Evolutionary conservation across 1,284 basidiomycete genomes (phyloP).

Genomic region (Rhodotorula sp.): DNA sequence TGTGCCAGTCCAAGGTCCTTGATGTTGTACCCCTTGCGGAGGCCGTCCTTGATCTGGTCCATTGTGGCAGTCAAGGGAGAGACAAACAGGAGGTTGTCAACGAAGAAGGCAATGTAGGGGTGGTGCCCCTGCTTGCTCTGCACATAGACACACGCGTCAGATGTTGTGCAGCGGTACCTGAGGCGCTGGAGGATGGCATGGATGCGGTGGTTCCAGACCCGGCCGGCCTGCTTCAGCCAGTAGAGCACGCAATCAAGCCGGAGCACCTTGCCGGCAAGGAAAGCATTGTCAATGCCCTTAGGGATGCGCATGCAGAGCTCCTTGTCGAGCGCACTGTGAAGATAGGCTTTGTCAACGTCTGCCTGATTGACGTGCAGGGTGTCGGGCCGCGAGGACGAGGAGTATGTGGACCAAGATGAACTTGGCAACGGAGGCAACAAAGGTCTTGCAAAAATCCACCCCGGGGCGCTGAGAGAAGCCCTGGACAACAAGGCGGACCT

Average conservation of each 20-base stretch:
- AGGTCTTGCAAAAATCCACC: conserved; percentile 56
- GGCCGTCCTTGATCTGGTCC: conserved; percentile 41
- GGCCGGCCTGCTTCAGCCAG: conserved; percentile 53
- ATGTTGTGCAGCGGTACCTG: conserved; percentile 41
- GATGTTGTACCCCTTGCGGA: conserved; percentile 36
- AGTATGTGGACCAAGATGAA: conserved; percentile 50
- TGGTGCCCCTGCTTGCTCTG: background rate
- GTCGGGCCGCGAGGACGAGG: conserved; percentile 51
- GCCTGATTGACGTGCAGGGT: conserved; percentile 52
- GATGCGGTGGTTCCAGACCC: conserved; percentile 50
- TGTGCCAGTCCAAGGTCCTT: too few relatives aligned
- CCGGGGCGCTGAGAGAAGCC: conserved; percentile 56
- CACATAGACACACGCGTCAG: conserved; percentile 45
- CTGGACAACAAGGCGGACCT: conserved; percentile 54
- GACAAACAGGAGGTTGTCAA: conserved; percentile 50
- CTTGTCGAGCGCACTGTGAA: conserved; percentile 55
- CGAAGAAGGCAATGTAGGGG: conserved; percentile 47
- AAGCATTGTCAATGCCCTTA: conserved; percentile 39
- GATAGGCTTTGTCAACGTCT: conserved; percentile 55
- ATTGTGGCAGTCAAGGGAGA: conserved; percentile 38
- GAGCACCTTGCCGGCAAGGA: conserved; percentile 17
- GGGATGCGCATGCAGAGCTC: conserved; percentile 52
- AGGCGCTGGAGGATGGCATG: conserved; percentile 40
- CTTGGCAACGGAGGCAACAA: conserved; percentile 52
- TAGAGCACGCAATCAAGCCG: conserved; percentile 46